Conservation (phyloP, 1,284 basidiomycete genomes). For the Leccinum idahoense region DNA sequence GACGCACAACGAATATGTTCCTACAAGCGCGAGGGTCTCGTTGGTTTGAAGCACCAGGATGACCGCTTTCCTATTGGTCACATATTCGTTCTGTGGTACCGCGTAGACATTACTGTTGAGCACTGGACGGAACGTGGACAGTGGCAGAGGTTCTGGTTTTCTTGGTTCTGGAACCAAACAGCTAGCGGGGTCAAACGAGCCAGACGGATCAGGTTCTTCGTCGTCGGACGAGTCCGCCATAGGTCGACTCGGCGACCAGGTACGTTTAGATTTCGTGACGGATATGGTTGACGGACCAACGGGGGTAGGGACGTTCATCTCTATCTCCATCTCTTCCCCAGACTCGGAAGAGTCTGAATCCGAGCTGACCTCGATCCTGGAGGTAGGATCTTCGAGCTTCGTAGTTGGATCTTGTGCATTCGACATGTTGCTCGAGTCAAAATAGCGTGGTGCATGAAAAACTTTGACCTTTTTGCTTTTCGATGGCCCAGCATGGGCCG, state of each 20-base stretch:
- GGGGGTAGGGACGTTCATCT: conserved; percentile 6
- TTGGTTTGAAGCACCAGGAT: conserved; percentile 39
- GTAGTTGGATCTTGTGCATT: conserved; percentile 32
- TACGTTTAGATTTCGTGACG: conserved; percentile 26
- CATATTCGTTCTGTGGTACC: conserved; percentile 2
- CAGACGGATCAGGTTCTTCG: conserved; percentile 22
- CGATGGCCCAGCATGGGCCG: neutral
- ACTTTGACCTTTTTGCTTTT: conserved; percentile 24
- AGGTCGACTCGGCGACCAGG: conserved; percentile 53
- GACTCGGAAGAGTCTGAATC: conserved; percentile 24
- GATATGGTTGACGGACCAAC: conserved; percentile 6
- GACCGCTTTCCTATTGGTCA: conserved; percentile 17
- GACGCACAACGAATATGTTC: conserved; percentile 50
- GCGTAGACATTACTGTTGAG: conserved; percentile 10
- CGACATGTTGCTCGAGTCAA: conserved; percentile 32
- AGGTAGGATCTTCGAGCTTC: conserved; percentile 15
- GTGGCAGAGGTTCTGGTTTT: neutral
- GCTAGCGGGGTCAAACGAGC: neutral
- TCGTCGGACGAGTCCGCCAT: conserved; percentile 46
- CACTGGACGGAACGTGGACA: conserved; percentile 22
- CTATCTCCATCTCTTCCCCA: conserved; percentile 26
- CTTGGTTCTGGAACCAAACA: neutral
- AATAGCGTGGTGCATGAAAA: conserved; percentile 28
- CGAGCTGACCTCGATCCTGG: conserved; percentile 33
- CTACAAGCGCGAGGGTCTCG: conserved; percentile 56